Percentiles rank a stretch among this genome's conserved stretches.
phyloP scores from a whole-genome alignment of 257 asterid species.

The Solanum neorickii region DNA sequence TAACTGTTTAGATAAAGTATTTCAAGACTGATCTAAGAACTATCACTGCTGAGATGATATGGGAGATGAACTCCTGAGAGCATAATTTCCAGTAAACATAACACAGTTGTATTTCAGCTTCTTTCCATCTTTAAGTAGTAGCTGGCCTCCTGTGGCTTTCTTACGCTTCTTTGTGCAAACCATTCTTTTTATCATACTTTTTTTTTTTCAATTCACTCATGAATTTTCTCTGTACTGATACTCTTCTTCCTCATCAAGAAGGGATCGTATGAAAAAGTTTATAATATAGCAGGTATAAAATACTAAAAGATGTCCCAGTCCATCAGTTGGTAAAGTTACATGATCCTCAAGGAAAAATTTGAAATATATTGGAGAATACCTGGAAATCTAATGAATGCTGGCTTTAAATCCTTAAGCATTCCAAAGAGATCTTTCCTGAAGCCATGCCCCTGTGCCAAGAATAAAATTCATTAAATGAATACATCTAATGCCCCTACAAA shows the following conservation, averaged over 20 bases:
- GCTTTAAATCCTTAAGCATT: constrained; percentile 59
- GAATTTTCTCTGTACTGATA: background rate
- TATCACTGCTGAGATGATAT: background rate
- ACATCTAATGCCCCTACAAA: background rate
- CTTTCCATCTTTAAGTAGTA: background rate
- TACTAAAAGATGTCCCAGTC: background rate
- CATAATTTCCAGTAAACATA: background rate
- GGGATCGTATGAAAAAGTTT: background rate
- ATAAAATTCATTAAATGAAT: background rate
- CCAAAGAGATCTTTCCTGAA: constrained; percentile 81
- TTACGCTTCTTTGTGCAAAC: background rate
- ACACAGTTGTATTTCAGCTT: background rate
- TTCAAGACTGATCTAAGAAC: background rate
- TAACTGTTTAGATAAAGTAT: background rate
- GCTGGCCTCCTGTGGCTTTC: background rate
- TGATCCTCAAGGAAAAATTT: background rate
- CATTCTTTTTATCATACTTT: background rate
- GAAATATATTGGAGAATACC: constrained; percentile 25
- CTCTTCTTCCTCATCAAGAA: background rate
- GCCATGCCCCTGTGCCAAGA: constrained; percentile 76
- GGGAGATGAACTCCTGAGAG: background rate
- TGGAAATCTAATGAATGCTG: constrained; percentile 89
- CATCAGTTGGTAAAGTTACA: background rate
- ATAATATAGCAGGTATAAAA: background rate
- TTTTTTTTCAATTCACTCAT: background rate